Evolutionary conservation across 179 eudicot species (phyloP), one percentile per base, ranked within the genome.

Genomic region (Carnegiea gigantea): DNA sequence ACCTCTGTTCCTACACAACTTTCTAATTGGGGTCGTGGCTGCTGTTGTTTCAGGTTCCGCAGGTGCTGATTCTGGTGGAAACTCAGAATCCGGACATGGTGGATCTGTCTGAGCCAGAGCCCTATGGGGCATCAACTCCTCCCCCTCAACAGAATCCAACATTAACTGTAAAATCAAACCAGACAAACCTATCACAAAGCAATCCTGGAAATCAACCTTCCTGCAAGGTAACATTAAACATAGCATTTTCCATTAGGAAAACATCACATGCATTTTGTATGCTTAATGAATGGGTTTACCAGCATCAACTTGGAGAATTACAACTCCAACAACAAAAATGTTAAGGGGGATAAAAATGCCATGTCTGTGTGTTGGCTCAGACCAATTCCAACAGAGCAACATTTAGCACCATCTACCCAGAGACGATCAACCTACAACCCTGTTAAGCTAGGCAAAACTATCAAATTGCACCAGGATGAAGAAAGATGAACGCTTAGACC

Each of bases 101-200:
- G 53, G 36, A 53, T 85, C 75, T 21, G 23, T 40, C 46, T 38
- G 84, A 82, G 14, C 65, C 46, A 38, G 84, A 80, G 73, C 73
- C 84, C 99, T 89, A 62, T 91, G 91, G 40, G 97, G 99, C 99
- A 96, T 96, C 78, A 96, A 82, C 87, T 92, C 99, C 73, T 90
- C 92, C 15, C 98, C 98, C 77, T 75, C 85, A 68, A 92, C 90
- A 49, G 90, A 81, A 44, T 85, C 88, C 84, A 89, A 21, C 99
- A 96, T 94, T 80, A 87, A 79, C 99, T 96, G 93, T 24, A 38
- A 83, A 70, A 77, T 44, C 77, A 85, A 54, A 76, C 7, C 59
- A 12, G 4, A 57, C 51, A 15, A 12, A 54, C 17, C 9, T 9
- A 46, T 80, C 18, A 68, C 33, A 43, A 26, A 43, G 54, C n/a